These are phyloP conservation scores for Monosporozyma aerobia DNA, from an alignment of 805 yeast genomes.

Conservation along the genomic window DNA sequence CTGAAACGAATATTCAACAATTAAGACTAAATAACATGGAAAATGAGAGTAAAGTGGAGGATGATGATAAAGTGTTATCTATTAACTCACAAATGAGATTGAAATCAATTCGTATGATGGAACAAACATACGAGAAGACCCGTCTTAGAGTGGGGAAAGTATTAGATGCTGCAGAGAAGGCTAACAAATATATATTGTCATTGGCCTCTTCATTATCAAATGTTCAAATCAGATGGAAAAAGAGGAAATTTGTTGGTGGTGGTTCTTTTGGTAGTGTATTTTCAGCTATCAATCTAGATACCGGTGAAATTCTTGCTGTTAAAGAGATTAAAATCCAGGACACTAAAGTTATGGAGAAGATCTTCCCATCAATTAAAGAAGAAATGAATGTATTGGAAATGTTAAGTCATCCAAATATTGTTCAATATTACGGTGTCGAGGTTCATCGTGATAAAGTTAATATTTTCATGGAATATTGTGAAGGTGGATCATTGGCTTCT, in stretches of 20 bases:
- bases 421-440: constrained; percentile 93
- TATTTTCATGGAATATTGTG: constrained; percentile 95
- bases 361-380: constrained; percentile 83
- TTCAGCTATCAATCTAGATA: constrained; percentile 85
- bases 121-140: constrained; percentile 37
- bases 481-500: constrained; percentile 85
- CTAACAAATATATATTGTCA: constrained; percentile 75
- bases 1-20: constrained; percentile 35
- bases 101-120: constrained; percentile 56
- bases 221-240: constrained; percentile 94
- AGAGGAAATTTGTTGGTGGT: constrained; percentile 86
- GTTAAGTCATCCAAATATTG: constrained; percentile 92
- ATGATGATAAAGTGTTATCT: constrained; percentile 44
- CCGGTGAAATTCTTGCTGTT: constrained; percentile 95
- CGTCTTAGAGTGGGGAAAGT: constrained; percentile 69
- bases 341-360: constrained; percentile 69
- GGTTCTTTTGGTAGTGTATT: constrained; percentile 94
- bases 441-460: constrained; percentile 93
- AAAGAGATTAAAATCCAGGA: constrained; percentile 91
- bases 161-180: constrained; percentile 76
- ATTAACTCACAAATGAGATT: constrained; percentile 61
- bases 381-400: constrained; percentile 95
- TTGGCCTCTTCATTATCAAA: constrained; percentile 84
- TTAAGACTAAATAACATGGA: constrained; percentile 23
- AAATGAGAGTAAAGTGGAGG: constrained; percentile 33